A percentile compares a stretch with the other conserved stretches of the same genome.
Conservation (phyloP, 306 rosid genomes). For the Geum urbanum region DNA sequence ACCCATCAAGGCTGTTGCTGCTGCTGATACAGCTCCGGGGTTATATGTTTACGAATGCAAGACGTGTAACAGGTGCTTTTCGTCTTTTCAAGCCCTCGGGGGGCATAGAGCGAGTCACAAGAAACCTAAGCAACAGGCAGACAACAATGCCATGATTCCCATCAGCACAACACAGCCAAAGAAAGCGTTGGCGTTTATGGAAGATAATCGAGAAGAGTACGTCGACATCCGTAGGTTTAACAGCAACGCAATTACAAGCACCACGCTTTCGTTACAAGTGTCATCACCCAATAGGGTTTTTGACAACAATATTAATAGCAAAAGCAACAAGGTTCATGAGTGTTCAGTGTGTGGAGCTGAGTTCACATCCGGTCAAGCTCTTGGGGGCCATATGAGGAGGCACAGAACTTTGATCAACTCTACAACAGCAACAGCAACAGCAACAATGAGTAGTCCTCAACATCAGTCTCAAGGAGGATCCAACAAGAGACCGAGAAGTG, state of each 20-base stretch:
- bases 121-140: slow-evolving; percentile 37
- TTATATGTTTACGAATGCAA: slow-evolving; percentile 54
- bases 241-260: slow-evolving; percentile 32
- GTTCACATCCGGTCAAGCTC: slow-evolving; percentile 86
- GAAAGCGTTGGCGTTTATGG: slow-evolving; percentile 15
- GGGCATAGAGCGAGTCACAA: slow-evolving; percentile 92
- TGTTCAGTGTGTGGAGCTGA: slow-evolving; percentile 77
- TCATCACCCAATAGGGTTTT: slow-evolving; percentile 24
- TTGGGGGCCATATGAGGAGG: slow-evolving; percentile 94
- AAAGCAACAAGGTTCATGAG: slow-evolving; percentile 53
- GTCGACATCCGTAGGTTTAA: slow-evolving; percentile 13
- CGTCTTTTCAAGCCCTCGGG: slow-evolving; percentile 88
- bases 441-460: slow-evolving; percentile 11
- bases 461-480: slow-evolving; percentile 25
- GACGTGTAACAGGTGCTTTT: slow-evolving; percentile 69
- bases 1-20: background rate
- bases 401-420: slow-evolving; percentile 47
- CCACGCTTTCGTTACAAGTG: slow-evolving; percentile 52
- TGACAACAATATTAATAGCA: slow-evolving; percentile 6
- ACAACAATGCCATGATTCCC: background rate
- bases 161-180: slow-evolving; percentile 11
- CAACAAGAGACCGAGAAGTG: slow-evolving; percentile 39
- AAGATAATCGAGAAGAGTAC: background rate
- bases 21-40: slow-evolving; percentile 8
- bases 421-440: background rate